Evolutionary conservation across 2,329 filamentous ascomycete species (phyloP), one percentile per base, ranked within the genome.

Genomic region (Phaeosphaeria sp.): DNA sequence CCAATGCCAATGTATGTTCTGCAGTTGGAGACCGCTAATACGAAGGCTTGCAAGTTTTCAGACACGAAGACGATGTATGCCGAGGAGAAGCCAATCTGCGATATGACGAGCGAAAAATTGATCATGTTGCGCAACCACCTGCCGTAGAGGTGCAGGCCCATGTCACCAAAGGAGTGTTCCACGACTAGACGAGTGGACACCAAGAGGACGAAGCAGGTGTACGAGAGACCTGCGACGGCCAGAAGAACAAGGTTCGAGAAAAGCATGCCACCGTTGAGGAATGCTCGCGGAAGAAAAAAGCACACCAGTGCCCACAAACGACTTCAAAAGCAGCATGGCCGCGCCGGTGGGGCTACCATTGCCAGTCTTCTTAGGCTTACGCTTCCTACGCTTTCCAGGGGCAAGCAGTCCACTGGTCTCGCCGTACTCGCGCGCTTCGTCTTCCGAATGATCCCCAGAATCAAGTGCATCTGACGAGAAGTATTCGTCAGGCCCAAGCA

Each of bases 21-120:
- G 84, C 95, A 98, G 65, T 97, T 85, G 50, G 92, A 90, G 46
- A 99, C 93, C 0, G 95, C 95, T 46, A 93, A 84, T 52, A 98
- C 91, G 72, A 99, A 97, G 0, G 96, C 95, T 74, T 97, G 93
- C 56, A 99, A 78, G 60, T 99, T 99, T 73, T 97, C 91, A 21
- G 93, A 92, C 1, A 95, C 97, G 75, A 99, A 99, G 57, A 99
- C 94, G 67, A 94, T 97, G 75, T 98, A 97, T 17, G 94, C 93
- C 1, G 92, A 90, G 17, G 96, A 92, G 74, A 98, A 98, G 6
- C 95, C 94, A 61, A 98, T 87, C 78, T 99, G 95, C 71, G 93
- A 97, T 72, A 98, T 85, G 54, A 99, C 94, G 64, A 99, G 96
- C 5, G 95, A 98, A 22, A 85, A 84, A 59, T 99, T 87, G 73